Evolutionary conservation across 441 rosid genomes (phyloP).

Genomic region (Corymbia calophylla): DNA sequence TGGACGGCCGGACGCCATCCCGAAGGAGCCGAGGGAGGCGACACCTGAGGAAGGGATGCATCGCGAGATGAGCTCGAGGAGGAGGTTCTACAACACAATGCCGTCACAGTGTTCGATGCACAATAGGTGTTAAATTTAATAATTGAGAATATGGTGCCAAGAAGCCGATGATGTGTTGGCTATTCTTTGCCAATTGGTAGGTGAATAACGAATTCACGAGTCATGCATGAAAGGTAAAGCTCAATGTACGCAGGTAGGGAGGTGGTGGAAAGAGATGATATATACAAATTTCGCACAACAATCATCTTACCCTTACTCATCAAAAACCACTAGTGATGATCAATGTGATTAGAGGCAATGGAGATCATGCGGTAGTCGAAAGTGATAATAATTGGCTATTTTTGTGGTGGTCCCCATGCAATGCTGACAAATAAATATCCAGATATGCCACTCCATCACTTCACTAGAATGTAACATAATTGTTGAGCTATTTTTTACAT

Average conservation of each 20-base stretch:
- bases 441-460: background rate
- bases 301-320: background rate
- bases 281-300: background rate
- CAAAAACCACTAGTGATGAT: no score
- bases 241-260: background rate
- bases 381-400: background rate
- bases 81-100: background rate
- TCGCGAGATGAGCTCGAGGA: background rate
- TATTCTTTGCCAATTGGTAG: background rate
- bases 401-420: background rate
- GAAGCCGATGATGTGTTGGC: background rate
- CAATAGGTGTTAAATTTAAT: background rate
- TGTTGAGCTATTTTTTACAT: background rate
- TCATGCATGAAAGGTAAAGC: no score
- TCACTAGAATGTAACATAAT: background rate
- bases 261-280: background rate
- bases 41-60: accelerated
- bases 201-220: background rate
- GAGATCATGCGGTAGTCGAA: background rate
- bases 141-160: no score
- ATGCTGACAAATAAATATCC: no score
- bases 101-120: accelerated
- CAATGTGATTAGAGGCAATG: background rate
- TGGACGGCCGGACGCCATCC: background rate
- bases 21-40: background rate